phyloP scores from a whole-genome alignment of 2,329 filamentous ascomycete genomes.

The Cytospora mali region DNA sequence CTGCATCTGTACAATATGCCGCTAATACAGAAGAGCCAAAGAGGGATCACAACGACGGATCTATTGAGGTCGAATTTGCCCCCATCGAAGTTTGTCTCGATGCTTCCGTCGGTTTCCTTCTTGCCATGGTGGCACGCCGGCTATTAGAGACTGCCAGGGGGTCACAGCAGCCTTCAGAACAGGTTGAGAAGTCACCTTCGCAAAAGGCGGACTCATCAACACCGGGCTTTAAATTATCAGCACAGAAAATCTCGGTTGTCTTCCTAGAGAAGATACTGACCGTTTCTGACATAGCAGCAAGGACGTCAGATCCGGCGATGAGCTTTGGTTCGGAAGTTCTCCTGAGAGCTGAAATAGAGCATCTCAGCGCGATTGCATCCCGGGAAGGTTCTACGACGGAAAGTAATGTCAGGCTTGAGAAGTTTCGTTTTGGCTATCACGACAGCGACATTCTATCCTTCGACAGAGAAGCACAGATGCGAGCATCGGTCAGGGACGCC shows the following conservation, averaged over 20 bases:
- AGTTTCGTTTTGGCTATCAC: conserved; percentile 64
- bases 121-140: conserved; percentile 54
- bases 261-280: conserved; percentile 59
- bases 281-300: conserved; percentile 47
- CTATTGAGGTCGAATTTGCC: conserved; percentile 54
- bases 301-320: conserved; percentile 42
- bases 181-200: conserved; percentile 27
- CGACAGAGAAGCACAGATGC: conserved; percentile 59
- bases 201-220: conserved; percentile 30
- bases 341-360: conserved; percentile 52
- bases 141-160: conserved; percentile 49
- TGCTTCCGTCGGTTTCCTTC: conserved; percentile 57
- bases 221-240: conserved; percentile 47
- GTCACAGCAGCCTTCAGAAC: not conserved
- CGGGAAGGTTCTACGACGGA: conserved; percentile 36
- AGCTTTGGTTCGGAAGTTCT: conserved; percentile 54
- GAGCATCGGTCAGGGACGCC: conserved; percentile 60
- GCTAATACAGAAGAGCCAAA: conserved; percentile 21
- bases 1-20: conserved; percentile 23
- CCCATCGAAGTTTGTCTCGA: conserved; percentile 58
- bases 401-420: conserved; percentile 52
- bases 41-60: conserved; percentile 35
- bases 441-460: conserved; percentile 67
- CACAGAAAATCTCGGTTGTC: conserved; percentile 55
- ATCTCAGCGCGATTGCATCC: conserved; percentile 42